Evolutionary conservation across 139 green algal genomes (phyloP), one percentile per base, ranked within the genome.

Genomic region (Monoraphidium neglectum): DNA sequence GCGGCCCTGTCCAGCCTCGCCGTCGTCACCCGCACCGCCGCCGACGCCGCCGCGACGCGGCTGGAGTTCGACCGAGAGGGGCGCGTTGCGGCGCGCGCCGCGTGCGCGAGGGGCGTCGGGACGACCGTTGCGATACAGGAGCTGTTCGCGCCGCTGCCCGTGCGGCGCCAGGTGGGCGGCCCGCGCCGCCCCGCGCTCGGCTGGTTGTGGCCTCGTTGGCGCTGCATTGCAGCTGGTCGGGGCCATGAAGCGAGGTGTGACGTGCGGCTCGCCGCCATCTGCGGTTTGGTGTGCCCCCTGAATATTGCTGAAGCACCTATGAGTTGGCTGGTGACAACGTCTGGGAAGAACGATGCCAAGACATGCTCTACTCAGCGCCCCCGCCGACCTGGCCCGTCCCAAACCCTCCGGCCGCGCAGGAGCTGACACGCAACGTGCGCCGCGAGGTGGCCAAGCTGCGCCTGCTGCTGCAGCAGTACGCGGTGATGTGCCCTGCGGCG

Each of bases 81-180:
- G 3, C 12, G 35, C 28, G 61, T 94, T 21, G 38, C 62, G 30
- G 49, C 46, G n/a, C 53, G 32, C 6, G 30, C 35, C 28, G 32
- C 85, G 0, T 87, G 76, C 1, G 86, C 95, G 0, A 77, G 95
- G 1, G 88, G 83, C 1, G 77, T 93, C 12, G 96, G 96, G 30
- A 99, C 96, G 10, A 98, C 95, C 0, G 91, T 99, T 4, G 82
- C 84, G 3, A 76, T 98, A 2, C 78, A 83, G 26, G 81, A 95
- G 43, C 77, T 99, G 12, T 99, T 99, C 84, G 82, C 85, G 15
- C 57, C 79, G 2, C 87, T 99, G 66, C 96, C 96, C 21, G 96
- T 99, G 37, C 80, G 94, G 4, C 83, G 90, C 51, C 91, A 91
- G 92, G 91, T 94, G 67, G 0, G 76, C 18, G 46, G 16, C 33